Evolutionary conservation across 306 rosid genomes (phyloP).

Genomic region (Ziziphus jujuba): DNA sequence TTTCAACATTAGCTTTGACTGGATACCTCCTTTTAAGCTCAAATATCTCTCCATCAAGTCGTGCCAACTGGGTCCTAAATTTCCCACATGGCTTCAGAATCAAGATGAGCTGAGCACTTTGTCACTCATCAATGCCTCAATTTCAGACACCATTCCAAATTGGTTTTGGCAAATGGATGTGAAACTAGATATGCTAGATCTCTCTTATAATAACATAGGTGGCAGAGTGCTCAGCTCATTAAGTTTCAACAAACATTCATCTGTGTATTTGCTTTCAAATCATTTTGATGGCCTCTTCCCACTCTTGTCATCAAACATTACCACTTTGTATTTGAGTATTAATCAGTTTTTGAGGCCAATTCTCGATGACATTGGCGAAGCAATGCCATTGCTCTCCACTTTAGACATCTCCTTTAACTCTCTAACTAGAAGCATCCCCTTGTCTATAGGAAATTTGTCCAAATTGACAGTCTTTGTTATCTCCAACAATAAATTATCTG

Average conservation of each 20-base stretch:
- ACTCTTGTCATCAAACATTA: conserved; percentile 21
- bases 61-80: conserved; percentile 6
- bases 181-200: not conserved
- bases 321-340: not conserved
- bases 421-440: conserved; percentile 11
- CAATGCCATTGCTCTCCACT: not conserved
- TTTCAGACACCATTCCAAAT: conserved; percentile 11
- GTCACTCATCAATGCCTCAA: not conserved
- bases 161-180: conserved; percentile 21
- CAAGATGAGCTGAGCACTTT: not conserved
- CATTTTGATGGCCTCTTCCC: conserved; percentile 16
- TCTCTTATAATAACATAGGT: not conserved
- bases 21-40: conserved; percentile 41
- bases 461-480: conserved; percentile 7
- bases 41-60: not conserved
- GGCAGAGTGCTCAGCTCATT: conserved; percentile 18
- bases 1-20: conserved; percentile 12
- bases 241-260: too few species aligned
- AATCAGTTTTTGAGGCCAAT: conserved; percentile 26
- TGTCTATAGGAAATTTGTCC: conserved; percentile 1
- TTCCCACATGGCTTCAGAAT: conserved; percentile 26
- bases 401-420: conserved; percentile 16
- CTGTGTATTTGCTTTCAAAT: not conserved
- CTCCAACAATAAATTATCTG: conserved; percentile 19
- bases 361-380: conserved; percentile 8